Evolutionary conservation across 768 basidiomycete genomes (phyloP), one percentile per base, ranked within the genome.

Genomic region (Naganishia randhawae): DNA sequence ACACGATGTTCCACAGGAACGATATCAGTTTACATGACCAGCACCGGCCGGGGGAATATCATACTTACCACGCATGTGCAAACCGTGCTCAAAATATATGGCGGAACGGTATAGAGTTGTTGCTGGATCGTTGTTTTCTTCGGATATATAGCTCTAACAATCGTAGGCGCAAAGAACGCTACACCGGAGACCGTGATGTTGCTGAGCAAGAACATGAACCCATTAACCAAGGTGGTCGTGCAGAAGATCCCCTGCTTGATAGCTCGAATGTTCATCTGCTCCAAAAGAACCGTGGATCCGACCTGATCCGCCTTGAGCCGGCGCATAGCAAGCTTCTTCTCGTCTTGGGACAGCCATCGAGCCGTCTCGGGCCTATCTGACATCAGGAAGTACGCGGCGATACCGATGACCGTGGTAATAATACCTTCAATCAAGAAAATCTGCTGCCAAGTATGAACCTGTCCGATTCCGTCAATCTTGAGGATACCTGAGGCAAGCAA

Each of bases 301-400:
- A 74, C 69, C 45, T 74, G 73, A 41, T 77, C 74, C 3, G 50
- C 41, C 71, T 72, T 71, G 66, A 77, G 70, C 11, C 76, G 73
- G 22, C 27, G 31, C 14, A 31, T 35, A 19, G 69, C 69, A 31
- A 69, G 69, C 14, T 63, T 53, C 51, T 66, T 65, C 19, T 69
- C 69, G 41, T 55, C 69, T 25, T 39, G 33, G 13, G 48, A 52
- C 14, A 69, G 63, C 69, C 63, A 65, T 25, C 54, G 52, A 27
- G 69, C 64, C 22, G 42, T 61, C 19, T 51, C 29, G 9, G 64
- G 63, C 11, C 51, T 37, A 37, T 52, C 69, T 5, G 69, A 50
- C 63, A 69, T 65, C 39, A 69, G 22, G 22, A 69, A 41, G 45
- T 45, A 68, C n/a, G 66, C 66, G 1, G 42, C 45, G 53, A 69